phyloP scores from a whole-genome alignment of 164 flowering plant species.

The Annona squamosa region DNA sequence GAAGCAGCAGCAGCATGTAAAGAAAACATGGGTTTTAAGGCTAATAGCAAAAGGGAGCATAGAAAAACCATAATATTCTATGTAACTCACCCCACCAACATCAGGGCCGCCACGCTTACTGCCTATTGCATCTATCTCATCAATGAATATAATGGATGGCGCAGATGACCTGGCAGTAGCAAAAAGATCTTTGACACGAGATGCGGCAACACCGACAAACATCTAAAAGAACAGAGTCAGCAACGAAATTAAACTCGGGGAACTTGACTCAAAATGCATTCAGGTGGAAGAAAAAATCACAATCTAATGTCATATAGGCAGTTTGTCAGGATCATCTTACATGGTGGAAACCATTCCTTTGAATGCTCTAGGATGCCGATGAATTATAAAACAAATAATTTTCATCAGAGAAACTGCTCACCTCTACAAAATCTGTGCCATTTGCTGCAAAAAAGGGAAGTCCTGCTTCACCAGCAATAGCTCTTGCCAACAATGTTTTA shows the following conservation, averaged over 20 bases:
- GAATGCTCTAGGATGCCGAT: neutral
- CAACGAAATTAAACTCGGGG: constrained; percentile 1
- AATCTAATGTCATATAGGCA: neutral
- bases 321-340: neutral
- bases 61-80: neutral
- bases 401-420: constrained; percentile 13
- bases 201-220: constrained; percentile 98
- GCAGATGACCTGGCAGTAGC: constrained; percentile 85
- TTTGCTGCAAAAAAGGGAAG: constrained; percentile 93
- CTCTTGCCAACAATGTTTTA: constrained; percentile 91
- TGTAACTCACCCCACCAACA: constrained; percentile 82
- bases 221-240: constrained; percentile 41
- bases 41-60: neutral
- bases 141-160: constrained; percentile 92
- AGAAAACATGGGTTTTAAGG: neutral
- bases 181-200: constrained; percentile 97
- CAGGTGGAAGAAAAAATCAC: neutral
- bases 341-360: neutral
- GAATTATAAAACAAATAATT: neutral
- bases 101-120: constrained; percentile 99
- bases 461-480: constrained; percentile 99
- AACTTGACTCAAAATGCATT: neutral
- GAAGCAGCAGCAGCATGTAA: neutral
- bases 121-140: constrained; percentile 99
- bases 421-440: constrained; percentile 99